Base-by-base conservation (phyloP, 371 early-diverging fungal species). In the Circinella minor region DNA sequence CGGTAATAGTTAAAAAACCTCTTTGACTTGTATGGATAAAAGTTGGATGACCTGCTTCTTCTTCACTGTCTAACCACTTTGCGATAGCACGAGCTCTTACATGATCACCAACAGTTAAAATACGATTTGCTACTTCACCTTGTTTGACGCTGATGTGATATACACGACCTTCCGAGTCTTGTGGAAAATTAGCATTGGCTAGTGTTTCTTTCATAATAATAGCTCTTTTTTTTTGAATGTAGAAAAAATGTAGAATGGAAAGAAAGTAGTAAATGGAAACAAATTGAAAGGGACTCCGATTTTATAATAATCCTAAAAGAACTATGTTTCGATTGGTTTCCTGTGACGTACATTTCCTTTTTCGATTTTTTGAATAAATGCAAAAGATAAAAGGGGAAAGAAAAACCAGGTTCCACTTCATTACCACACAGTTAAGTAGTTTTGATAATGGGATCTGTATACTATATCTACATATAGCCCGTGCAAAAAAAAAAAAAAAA, bases 31-130 rank as follows among this genome's bases (percentile, higher is more conserved):
- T 67, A 68, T 87, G 80, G 47, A 80, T 73, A 66, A 92, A 90
- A 1, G 87, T 74, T 5, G 85, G 73, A 67, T 84, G 82, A 4
- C 81, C 77, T 61, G 74, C 71, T 64, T 78, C 77, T 72, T 89
- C 89, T 69, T 82, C 86, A 17, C 77, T 76, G 59, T 92, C 92
- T 15, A 95, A 77, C 37, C 68, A 79, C 61, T 81, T 71, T 8
- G 95, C 90, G 63, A 96, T 85, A 47, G 81, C 77, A 39, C 81
- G 80, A 1, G 96, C 96, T 36, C 98, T 87, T 43, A 84, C 85
- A 20, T 89, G 91, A 76, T 98, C 98, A 38, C 98, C 98, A 36
- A 98, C 98, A 3, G 97, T 96, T 51, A 97, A 66, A 65, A 98
- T 89, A 66, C 96, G 88, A 82, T 95, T 94, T 37, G 96, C 94